Conservation (phyloP, 495 filamentous ascomycete genomes). For the Platismatia glauca region DNA sequence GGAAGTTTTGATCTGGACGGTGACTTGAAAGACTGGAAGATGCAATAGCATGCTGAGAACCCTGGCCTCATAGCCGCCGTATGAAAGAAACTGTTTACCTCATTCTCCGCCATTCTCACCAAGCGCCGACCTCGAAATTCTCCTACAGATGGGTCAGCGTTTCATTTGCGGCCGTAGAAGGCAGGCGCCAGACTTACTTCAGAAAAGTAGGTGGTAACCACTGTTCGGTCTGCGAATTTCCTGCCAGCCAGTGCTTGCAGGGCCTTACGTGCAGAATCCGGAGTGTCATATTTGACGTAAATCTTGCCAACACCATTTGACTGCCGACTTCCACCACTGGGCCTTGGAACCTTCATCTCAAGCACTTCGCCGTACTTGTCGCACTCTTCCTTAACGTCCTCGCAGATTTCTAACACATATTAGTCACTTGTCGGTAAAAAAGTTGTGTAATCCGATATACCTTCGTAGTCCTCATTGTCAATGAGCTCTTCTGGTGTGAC, state of each 20-base stretch:
- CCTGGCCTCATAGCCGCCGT: neutral
- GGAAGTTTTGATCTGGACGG: neutral
- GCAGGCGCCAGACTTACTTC: slow-evolving; percentile 50
- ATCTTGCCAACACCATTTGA: slow-evolving; percentile 94
- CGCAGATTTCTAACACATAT: slow-evolving; percentile 68
- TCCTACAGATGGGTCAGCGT: slow-evolving; percentile 40
- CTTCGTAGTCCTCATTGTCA: slow-evolving; percentile 88
- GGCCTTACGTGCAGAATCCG: slow-evolving; percentile 73
- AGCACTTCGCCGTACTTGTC: slow-evolving; percentile 77
- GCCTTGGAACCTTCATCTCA: slow-evolving; percentile 84
- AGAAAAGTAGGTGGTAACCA: slow-evolving; percentile 91
- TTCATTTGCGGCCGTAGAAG: neutral
- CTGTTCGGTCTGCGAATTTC: slow-evolving; percentile 91
- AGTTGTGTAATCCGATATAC: slow-evolving; percentile 35
- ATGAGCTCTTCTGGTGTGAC: slow-evolving; percentile 92
- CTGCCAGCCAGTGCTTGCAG: slow-evolving; percentile 79
- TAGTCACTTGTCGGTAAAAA: neutral
- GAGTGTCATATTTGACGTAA: slow-evolving; percentile 80
- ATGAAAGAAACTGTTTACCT: neutral
- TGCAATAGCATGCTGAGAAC: neutral
- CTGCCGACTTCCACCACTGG: slow-evolving; percentile 68
- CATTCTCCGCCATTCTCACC: slow-evolving; percentile 39
- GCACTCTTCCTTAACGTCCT: slow-evolving; percentile 88
- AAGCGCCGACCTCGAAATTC: slow-evolving; percentile 69
- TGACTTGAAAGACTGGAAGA: neutral